These are phyloP conservation scores for Exophiala mesophila DNA, from an alignment of 2,329 filamentous ascomycete species.

Conservation along the genomic window DNA sequence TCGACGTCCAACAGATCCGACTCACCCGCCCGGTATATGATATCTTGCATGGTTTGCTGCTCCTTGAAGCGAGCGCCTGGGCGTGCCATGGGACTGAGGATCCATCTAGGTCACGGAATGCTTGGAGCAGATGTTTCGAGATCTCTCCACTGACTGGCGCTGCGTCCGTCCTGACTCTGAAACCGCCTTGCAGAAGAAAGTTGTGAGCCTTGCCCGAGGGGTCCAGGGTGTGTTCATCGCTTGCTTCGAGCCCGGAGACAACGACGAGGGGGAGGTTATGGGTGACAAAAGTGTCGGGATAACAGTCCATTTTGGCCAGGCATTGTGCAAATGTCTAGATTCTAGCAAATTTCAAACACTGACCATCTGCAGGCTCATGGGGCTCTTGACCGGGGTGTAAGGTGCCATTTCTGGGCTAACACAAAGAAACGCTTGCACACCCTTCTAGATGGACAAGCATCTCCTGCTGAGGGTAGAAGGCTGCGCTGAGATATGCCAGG, in stretches of 20 bases:
- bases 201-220: conserved; percentile 40
- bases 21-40: conserved; percentile 75
- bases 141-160: conserved; percentile 61
- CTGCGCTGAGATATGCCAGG: too few relatives aligned
- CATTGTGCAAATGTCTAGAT: conserved; percentile 13
- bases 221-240: conserved; percentile 31
- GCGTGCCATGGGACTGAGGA: conserved; percentile 63
- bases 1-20: too few relatives aligned
- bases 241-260: conserved; percentile 65
- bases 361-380: too few relatives aligned
- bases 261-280: conserved; percentile 83
- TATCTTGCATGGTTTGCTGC: conserved; percentile 59
- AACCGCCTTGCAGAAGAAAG: conserved; percentile 51
- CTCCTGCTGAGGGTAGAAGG: too few relatives aligned
- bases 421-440: not conserved
- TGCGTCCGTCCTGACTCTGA: conserved; percentile 65
- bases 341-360: too few relatives aligned
- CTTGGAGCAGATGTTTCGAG: conserved; percentile 60
- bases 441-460: too few relatives aligned
- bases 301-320: conserved; percentile 39
- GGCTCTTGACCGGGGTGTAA: too few relatives aligned
- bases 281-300: conserved; percentile 64
- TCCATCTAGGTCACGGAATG: conserved; percentile 63
- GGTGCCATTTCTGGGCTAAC: not conserved
- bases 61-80: conserved; percentile 46